These are phyloP conservation scores for Claviceps sp. DNA, from an alignment of 2,329 filamentous ascomycete species.

Conservation along the genomic window DNA sequence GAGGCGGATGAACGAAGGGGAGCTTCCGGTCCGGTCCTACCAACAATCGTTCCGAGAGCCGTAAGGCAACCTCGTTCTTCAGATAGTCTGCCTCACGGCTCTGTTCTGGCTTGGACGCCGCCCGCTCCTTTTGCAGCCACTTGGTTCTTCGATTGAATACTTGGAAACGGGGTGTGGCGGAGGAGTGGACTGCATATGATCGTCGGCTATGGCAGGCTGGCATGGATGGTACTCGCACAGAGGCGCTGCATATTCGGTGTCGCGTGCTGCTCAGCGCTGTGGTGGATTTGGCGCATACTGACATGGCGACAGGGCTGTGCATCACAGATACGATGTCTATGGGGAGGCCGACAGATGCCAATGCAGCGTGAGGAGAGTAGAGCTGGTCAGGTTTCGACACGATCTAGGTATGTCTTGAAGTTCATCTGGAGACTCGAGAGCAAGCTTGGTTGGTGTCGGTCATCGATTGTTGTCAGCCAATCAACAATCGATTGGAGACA, in stretches of 20 bases:
- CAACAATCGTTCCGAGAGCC: conserved; percentile 74
- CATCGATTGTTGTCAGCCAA: background rate
- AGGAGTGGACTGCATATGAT: conserved; percentile 63
- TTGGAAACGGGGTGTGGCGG: conserved; percentile 66
- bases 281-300: conserved; percentile 14
- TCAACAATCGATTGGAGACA: background rate
- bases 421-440: background rate
- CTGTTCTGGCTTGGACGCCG: conserved; percentile 53
- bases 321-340: background rate
- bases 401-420: background rate
- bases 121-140: conserved; percentile 82
- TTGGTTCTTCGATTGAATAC: conserved; percentile 86
- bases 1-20: background rate
- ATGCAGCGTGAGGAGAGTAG: background rate
- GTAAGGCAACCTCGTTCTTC: conserved; percentile 77
- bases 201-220: conserved; percentile 22
- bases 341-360: background rate
- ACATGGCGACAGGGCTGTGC: conserved; percentile 15
- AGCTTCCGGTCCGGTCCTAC: conserved; percentile 28
- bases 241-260: conserved; percentile 9
- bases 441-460: background rate
- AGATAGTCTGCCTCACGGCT: conserved; percentile 83
- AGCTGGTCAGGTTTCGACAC: background rate
- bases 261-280: conserved; percentile 15
- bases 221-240: conserved; percentile 4